Evolutionary conservation across 208 protist genomes (phyloP), one percentile per base, ranked within the genome.

Genomic region (Crithidia brevicula): DNA sequence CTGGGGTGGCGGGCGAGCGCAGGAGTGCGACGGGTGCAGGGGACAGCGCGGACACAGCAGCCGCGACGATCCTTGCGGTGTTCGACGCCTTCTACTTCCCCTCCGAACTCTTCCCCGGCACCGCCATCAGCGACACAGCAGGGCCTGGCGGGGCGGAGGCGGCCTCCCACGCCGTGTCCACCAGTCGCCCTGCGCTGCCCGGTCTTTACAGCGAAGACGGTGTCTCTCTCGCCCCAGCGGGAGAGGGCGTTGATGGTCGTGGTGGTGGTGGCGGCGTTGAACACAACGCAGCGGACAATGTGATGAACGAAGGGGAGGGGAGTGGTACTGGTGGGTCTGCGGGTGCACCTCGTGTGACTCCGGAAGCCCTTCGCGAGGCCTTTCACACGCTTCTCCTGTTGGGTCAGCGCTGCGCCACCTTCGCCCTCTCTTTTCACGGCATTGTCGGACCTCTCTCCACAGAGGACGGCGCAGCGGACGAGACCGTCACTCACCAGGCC

Each of bases 11-110:
- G 22, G 43, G 9, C 25, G 33, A 43, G 46, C 15, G 6, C 20
- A 18, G 25, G 22, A n/a, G 31, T 4, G 34, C 30, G 16, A 1
- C 30, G 11, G 20, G 28, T 27, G 23, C 46, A 13, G 36, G 36
- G 8, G 36, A 13, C 15, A 15, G 3, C 16, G 4, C 45, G 30
- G 36, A 25, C 13, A 6, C 56, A 11, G 23, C 54, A 18, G n/a
- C 33, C 8, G 46, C 68, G 22, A 42, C 58, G 13, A 36, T 79
- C 18, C 42, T 69, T 16, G 58, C 71, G n/a, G 62, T 75, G 40
- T 80, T 80, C 34, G 74, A 80, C 16, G 46, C 49, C 16, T 70
- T 65, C 47, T 72, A 66, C 54, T 80, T 75, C 57, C 74, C 74
- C 1, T 8, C 28, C 6, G 74, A 80, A 30, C 60, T 75, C n/a